These are phyloP conservation scores for Aspergillus steynii DNA, from an alignment of 495 filamentous ascomycete genomes.

Conservation along the genomic window DNA sequence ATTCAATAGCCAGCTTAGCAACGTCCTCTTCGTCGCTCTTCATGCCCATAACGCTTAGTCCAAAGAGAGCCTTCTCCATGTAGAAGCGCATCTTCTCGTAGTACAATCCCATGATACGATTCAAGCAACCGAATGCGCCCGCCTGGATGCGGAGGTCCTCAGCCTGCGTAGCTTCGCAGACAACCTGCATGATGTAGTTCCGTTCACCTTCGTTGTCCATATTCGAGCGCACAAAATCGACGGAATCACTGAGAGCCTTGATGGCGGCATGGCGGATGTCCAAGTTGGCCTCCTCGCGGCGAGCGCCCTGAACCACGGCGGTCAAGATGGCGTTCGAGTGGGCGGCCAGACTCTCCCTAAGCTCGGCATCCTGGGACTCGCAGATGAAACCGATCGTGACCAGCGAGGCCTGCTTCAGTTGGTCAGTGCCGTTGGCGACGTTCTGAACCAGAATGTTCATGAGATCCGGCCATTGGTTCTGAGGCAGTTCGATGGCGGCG, in stretches of 20 bases:
- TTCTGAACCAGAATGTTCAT: conserved; percentile 87
- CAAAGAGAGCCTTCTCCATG: conserved; percentile 99
- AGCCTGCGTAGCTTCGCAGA: conserved; percentile 97
- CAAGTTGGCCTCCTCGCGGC: conserved; percentile 88
- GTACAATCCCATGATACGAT: conserved; percentile 96
- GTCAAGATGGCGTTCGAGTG: conserved; percentile 98
- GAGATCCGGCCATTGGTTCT: conserved; percentile 92
- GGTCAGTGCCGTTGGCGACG: conserved; percentile 79
- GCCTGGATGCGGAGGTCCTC: conserved; percentile 87
- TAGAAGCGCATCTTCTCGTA: conserved; percentile 99
- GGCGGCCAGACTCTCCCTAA: conserved; percentile 74
- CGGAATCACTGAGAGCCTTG: conserved; percentile 90
- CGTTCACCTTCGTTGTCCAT: conserved; percentile 98
- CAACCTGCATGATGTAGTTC: conserved; percentile 99
- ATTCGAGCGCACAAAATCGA: conserved; percentile 96
- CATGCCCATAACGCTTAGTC: conserved; percentile 98
- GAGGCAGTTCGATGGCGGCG: conserved; percentile 90
- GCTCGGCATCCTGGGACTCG: conserved; percentile 86
- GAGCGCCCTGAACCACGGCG: conserved; percentile 93
- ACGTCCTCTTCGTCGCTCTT: conserved; percentile 97
- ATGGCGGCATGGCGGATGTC: conserved; percentile 93
- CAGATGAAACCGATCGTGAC: conserved; percentile 96
- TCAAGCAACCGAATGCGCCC: conserved; percentile 92
- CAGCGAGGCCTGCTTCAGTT: conserved; percentile 90
- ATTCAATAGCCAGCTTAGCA: conserved; percentile 95